Percentiles rank a stretch among this genome's conserved stretches.
phyloP scores from a whole-genome alignment of 1,139 yeast genomes.

The Yamadazyma taylorii region DNA sequence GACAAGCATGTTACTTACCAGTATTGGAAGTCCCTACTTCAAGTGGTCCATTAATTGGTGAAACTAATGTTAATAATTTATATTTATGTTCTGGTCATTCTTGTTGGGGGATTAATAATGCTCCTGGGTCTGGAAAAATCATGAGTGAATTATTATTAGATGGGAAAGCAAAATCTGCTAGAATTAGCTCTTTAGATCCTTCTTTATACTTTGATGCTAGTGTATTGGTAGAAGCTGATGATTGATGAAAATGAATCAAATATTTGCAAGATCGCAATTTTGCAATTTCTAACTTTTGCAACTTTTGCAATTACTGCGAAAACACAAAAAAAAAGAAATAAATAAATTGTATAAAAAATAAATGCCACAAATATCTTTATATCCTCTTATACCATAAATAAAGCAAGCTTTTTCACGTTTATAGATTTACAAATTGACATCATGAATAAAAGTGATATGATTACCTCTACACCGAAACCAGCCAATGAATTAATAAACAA shows the following conservation, averaged over 20 bases:
- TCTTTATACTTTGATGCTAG: slow-evolving; percentile 80
- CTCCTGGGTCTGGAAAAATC: slow-evolving; percentile 93
- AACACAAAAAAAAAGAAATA: no score
- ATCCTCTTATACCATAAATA: no score
- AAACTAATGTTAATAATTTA: slow-evolving; percentile 78
- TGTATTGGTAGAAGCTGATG: slow-evolving; percentile 32
- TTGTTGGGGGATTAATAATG: slow-evolving; percentile 98
- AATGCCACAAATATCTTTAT: no score
- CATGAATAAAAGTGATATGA: neutral
- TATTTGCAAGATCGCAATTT: no score
- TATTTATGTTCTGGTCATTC: slow-evolving; percentile 91
- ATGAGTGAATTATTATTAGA: slow-evolving; percentile 86
- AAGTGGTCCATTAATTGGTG: slow-evolving; percentile 92
- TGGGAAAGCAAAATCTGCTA: slow-evolving; percentile 79
- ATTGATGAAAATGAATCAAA: slow-evolving; percentile 3
- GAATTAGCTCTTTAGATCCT: slow-evolving; percentile 81
- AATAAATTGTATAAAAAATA: no score
- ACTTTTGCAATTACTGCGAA: no score
- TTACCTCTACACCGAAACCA: slow-evolving; percentile 1
- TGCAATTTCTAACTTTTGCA: neutral
- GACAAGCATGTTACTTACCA: slow-evolving; percentile 95
- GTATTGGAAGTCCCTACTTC: slow-evolving; percentile 90
- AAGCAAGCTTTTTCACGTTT: no score
- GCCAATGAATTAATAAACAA: neutral
- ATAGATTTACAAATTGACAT: neutral